These are phyloP conservation scores for Fusarium kyushuense DNA, from an alignment of 2,329 filamentous ascomycete species.

Conservation along the genomic window DNA sequence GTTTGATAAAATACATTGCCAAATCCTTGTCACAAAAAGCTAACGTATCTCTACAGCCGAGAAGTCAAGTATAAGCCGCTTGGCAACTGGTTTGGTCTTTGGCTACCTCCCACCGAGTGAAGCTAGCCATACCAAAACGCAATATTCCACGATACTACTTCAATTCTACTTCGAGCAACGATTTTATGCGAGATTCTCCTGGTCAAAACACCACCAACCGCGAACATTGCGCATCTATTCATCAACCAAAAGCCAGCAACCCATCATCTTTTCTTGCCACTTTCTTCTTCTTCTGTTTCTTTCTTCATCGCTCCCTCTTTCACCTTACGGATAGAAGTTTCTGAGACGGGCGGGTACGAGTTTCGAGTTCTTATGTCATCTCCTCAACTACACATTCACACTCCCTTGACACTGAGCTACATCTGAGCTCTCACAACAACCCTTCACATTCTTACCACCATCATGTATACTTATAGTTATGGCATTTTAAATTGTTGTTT, in stretches of 20 bases:
- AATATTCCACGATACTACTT: constrained; percentile 1
- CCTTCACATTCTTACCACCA: constrained; percentile 3
- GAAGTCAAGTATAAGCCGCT: constrained; percentile 48
- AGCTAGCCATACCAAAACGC: not conserved
- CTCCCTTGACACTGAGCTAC: constrained; percentile 14
- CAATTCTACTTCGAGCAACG: constrained; percentile 4
- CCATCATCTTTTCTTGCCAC: not conserved
- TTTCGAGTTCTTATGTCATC: constrained; percentile 2
- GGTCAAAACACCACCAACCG: not conserved
- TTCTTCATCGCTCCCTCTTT: constrained; percentile 1
- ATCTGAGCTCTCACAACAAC: constrained; percentile 2
- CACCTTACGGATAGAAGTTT: not conserved
- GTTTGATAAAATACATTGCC: not conserved
- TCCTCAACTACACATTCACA: constrained; percentile 2
- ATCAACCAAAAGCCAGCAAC: not conserved
- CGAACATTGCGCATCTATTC: constrained; percentile 4
- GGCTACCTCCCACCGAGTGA: constrained; percentile 42
- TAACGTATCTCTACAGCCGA: constrained; percentile 28
- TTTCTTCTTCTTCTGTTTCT: not conserved
- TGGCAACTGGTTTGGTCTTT: constrained; percentile 47
- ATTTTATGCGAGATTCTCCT: not conserved
- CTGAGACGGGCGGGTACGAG: not conserved
- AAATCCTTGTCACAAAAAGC: not conserved
- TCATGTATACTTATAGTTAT: constrained; percentile 5
- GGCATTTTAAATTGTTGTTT: constrained; percentile 1